Evolutionary conservation across 2,329 filamentous ascomycete species (phyloP), one percentile per base, ranked within the genome.

Genomic region (Xylariales sp.): DNA sequence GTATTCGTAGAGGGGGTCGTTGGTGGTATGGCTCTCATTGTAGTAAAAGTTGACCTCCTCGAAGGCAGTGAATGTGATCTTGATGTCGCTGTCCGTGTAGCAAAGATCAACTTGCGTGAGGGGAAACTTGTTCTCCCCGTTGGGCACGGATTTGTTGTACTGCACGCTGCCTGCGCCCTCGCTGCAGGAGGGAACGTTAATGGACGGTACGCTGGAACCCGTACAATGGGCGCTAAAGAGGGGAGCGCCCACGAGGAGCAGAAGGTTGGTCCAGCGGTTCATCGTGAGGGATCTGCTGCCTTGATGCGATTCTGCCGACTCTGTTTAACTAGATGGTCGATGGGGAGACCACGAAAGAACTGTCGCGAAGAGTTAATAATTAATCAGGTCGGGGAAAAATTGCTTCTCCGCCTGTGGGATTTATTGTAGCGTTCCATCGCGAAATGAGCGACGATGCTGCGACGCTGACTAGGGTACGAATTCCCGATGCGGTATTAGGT

Each of bases 11-110:
- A 86, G 82, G 52, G 81, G 77, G 56, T 81, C 83, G 68, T 86
- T 85, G 50, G 79, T 84, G 61, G 74, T 78, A 53, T 82, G 79
- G 32, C 71, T 77, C 18, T 74, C 72, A 72, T 84, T 80, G 76
- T 80, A 85, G 77, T 79, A 84, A 71, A 82, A 86, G 73, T 80
- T 80, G 48, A 77, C 80, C 76, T 86, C 84, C 49, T 83, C 77
- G 59, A 78, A 73, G 3, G 84, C 84, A 1, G 77, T 83, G 68
- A 86, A 85, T 3, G 75, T 79, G 58, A 85, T 72, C 34, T 78
- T 72, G 49, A 85, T 78, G 14, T 78, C 71, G 8, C 71, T 78
- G 34, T 79, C 72, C 12, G 81, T 80, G 74, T 85, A 86, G 75
- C 84, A 86, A 9, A 85, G 77, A 62, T 81, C 80, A 56, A 84